Conservation (phyloP, 2,329 filamentous ascomycete species). For the Pyrenophora tritici-repentis region DNA sequence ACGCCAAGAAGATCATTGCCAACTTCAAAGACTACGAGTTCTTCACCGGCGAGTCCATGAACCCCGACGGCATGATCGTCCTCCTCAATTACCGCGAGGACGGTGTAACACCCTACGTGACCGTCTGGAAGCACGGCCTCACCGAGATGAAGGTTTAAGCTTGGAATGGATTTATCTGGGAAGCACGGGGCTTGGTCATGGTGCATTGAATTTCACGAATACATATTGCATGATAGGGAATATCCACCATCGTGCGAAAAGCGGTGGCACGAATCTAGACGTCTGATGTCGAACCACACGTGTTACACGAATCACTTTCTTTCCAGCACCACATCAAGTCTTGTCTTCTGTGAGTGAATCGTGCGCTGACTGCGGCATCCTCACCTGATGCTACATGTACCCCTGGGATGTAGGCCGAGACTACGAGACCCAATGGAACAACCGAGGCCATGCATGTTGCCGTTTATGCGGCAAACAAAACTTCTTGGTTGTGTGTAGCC, state of each 20-base stretch:
- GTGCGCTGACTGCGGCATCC: too few species aligned
- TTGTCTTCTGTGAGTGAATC: neutral
- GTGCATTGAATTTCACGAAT: constrained; percentile 45
- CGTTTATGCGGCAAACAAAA: too few species aligned
- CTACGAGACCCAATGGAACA: too few species aligned
- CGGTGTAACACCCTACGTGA: constrained; percentile 85
- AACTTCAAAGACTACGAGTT: constrained; percentile 98
- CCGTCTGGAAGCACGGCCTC: constrained; percentile 94
- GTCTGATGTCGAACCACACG: constrained; percentile 24
- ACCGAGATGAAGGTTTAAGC: constrained; percentile 86
- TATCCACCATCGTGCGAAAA: constrained; percentile 44
- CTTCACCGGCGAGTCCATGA: constrained; percentile 88
- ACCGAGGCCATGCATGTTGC: too few species aligned
- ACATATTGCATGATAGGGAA: constrained; percentile 45
- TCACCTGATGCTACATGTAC: too few species aligned
- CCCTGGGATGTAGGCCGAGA: too few species aligned
- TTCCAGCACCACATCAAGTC: neutral
- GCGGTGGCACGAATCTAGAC: constrained; percentile 38
- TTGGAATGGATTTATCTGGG: constrained; percentile 8
- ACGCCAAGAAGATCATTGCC: constrained; percentile 79
- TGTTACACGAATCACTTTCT: constrained; percentile 10
- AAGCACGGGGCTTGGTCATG: constrained; percentile 24
- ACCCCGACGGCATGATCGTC: constrained; percentile 90
- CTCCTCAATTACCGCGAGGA: constrained; percentile 99
- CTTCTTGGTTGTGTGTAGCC: too few species aligned